These are phyloP conservation scores for Candida caryicola DNA, from an alignment of 805 yeast genomes.

Conservation along the genomic window DNA sequence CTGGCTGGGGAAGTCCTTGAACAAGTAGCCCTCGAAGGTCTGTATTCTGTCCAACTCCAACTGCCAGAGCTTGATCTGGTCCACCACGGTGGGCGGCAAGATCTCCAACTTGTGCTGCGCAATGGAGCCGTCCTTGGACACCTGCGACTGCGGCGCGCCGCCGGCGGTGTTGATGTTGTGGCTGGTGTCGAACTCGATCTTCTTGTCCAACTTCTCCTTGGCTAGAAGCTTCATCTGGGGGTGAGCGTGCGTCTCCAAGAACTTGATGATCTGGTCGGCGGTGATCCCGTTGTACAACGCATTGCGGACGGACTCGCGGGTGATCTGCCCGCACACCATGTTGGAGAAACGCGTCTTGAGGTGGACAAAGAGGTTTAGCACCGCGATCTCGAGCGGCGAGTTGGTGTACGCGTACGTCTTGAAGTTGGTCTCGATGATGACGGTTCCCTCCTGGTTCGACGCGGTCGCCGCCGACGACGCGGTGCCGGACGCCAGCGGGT, in stretches of 20 bases:
- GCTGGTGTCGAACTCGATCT: constrained; percentile 59
- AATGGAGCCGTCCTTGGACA: constrained; percentile 24
- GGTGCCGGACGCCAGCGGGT: constrained; percentile 9
- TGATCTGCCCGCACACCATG: constrained; percentile 89
- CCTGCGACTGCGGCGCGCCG: constrained; percentile 35
- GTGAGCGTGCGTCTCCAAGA: constrained; percentile 89
- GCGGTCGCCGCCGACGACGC: constrained; percentile 10
- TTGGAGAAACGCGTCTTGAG: constrained; percentile 81
- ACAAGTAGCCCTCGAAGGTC: constrained; percentile 81
- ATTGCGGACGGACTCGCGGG: constrained; percentile 84
- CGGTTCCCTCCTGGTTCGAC: constrained; percentile 51
- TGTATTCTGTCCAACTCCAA: constrained; percentile 89
- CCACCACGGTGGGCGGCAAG: constrained; percentile 93
- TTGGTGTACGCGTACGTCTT: constrained; percentile 90
- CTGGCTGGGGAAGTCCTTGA: constrained; percentile 76
- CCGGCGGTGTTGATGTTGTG: constrained; percentile 47
- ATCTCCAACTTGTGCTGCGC: constrained; percentile 56
- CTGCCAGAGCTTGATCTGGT: constrained; percentile 95
- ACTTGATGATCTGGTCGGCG: constrained; percentile 89
- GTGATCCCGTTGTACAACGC: constrained; percentile 89
- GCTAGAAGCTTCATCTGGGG: constrained; percentile 81
- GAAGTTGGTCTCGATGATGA: constrained; percentile 91
- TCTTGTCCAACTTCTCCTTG: constrained; percentile 64
- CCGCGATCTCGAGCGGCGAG: constrained; percentile 92
- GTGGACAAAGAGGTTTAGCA: constrained; percentile 83